Conservation (phyloP, 2,329 filamentous ascomycete genomes). For the Cladophialophora immunda region DNA sequence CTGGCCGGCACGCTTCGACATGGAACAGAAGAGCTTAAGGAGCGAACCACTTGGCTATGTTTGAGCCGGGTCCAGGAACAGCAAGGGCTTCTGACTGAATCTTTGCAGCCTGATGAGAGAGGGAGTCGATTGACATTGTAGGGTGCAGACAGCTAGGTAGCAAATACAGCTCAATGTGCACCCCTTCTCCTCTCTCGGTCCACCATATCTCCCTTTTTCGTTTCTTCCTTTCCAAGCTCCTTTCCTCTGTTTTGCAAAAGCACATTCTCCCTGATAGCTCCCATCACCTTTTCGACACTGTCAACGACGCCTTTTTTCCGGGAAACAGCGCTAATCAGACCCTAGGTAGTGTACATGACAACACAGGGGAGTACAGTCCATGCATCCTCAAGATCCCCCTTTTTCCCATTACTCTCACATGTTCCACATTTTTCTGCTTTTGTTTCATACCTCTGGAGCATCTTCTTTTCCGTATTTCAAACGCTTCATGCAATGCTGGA, state of each 20-base stretch:
- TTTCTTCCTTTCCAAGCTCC: not conserved
- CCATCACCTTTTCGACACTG: not conserved
- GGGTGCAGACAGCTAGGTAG: not conserved
- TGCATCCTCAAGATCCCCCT: conserved; percentile 3
- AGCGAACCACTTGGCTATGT: too few relatives aligned
- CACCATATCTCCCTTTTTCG: not conserved
- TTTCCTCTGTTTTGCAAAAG: conserved; percentile 1
- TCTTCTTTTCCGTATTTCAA: conserved; percentile 13
- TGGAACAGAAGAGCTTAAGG: too few relatives aligned
- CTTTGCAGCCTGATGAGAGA: too few relatives aligned
- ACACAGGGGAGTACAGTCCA: conserved; percentile 5
- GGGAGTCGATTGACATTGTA: too few relatives aligned
- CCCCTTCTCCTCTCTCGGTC: not conserved
- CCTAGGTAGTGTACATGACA: conserved; percentile 21
- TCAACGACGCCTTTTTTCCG: conserved; percentile 2
- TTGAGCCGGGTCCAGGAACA: too few relatives aligned
- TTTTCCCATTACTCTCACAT: not conserved
- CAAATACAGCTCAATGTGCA: not conserved
- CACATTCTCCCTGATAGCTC: not conserved
- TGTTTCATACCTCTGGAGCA: not conserved
- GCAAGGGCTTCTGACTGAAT: too few relatives aligned
- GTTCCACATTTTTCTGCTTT: conserved; percentile 8
- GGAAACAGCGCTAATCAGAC: conserved; percentile 4
- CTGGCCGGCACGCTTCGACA: too few relatives aligned
- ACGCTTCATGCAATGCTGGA: conserved; percentile 18